Percentiles rank a stretch among this genome's conserved stretches.
Conservation (phyloP, 345 rosid genomes). For the Lepidium sativum region DNA sequence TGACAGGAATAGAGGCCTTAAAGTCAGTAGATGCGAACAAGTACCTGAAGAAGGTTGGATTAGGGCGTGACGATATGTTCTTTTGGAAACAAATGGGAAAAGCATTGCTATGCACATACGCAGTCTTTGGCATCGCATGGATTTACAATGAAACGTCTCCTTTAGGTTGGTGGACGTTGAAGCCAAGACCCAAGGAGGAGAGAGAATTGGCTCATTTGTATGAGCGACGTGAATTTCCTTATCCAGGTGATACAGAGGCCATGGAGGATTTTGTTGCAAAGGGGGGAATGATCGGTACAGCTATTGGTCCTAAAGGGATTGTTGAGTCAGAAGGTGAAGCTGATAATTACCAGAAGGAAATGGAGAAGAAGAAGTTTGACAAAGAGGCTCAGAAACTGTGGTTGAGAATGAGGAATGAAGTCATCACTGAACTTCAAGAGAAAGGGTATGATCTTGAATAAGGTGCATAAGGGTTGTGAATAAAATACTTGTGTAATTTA, state of each 20-base stretch:
- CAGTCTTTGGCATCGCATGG: slow-evolving; percentile 62
- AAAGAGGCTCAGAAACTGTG: slow-evolving; percentile 74
- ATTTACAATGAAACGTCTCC: slow-evolving; percentile 76
- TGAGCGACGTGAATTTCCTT: slow-evolving; percentile 71
- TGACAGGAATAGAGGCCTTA: slow-evolving; percentile 44
- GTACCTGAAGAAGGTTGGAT: slow-evolving; percentile 56
- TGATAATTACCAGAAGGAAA: slow-evolving; percentile 41
- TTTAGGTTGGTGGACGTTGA: slow-evolving; percentile 87
- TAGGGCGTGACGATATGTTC: slow-evolving; percentile 56
- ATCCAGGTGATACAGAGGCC: slow-evolving; percentile 79
- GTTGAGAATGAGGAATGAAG: slow-evolving; percentile 89
- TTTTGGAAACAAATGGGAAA: slow-evolving; percentile 83
- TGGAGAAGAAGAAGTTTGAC: slow-evolving; percentile 68
- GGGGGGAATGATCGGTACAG: slow-evolving; percentile 74
- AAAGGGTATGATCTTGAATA: slow-evolving; percentile 69
- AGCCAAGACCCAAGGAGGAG: slow-evolving; percentile 83
- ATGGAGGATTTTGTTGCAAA: slow-evolving; percentile 83
- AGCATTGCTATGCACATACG: slow-evolving; percentile 66
- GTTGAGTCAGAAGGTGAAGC: slow-evolving; percentile 48
- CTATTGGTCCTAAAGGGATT: slow-evolving; percentile 64
- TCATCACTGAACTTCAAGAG: slow-evolving; percentile 68
- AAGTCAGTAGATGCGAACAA: slow-evolving; percentile 47
- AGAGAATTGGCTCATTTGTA: slow-evolving; percentile 64
- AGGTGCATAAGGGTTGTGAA: background rate
- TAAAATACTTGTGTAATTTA: slow-evolving; percentile 6